Evolutionary conservation across 2,329 filamentous ascomycete species (phyloP).

Genomic region (Didymella glomerata): DNA sequence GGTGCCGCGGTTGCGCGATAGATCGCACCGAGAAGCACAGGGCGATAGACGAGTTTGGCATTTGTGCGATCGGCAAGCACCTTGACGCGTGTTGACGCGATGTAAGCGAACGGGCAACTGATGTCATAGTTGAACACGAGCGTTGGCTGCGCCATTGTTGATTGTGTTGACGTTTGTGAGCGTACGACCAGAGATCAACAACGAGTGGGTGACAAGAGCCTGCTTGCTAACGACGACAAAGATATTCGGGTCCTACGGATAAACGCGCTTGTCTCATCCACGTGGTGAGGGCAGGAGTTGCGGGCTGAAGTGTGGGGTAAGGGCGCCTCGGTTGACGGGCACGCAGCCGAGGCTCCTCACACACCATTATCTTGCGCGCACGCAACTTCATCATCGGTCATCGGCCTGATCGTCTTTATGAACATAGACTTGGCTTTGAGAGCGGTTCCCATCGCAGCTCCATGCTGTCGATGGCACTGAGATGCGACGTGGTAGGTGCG

Average conservation of each 20-base stretch:
- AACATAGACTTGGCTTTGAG: too few relatives aligned
- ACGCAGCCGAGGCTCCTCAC: neutral
- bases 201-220: neutral
- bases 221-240: neutral
- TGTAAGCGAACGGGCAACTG: slow-evolving; percentile 51
- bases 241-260: neutral
- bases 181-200: neutral
- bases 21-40: slow-evolving; percentile 48
- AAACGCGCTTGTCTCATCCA: neutral
- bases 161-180: neutral
- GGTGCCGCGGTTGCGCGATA: slow-evolving; percentile 49
- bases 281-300: neutral
- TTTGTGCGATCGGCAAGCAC: slow-evolving; percentile 41
- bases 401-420: too few relatives aligned
- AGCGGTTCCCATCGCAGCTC: too few relatives aligned
- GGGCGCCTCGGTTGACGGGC: too few relatives aligned
- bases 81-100: slow-evolving; percentile 46
- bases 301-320: neutral
- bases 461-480: too few relatives aligned
- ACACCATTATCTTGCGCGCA: too few relatives aligned
- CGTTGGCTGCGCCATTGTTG: slow-evolving; percentile 13
- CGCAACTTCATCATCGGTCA: too few relatives aligned
- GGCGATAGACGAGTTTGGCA: slow-evolving; percentile 38
- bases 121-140: slow-evolving; percentile 31
- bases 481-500: neutral